These are phyloP conservation scores for Emydomyces testavorans DNA, from an alignment of 2,329 filamentous ascomycete genomes.

Conservation along the genomic window DNA sequence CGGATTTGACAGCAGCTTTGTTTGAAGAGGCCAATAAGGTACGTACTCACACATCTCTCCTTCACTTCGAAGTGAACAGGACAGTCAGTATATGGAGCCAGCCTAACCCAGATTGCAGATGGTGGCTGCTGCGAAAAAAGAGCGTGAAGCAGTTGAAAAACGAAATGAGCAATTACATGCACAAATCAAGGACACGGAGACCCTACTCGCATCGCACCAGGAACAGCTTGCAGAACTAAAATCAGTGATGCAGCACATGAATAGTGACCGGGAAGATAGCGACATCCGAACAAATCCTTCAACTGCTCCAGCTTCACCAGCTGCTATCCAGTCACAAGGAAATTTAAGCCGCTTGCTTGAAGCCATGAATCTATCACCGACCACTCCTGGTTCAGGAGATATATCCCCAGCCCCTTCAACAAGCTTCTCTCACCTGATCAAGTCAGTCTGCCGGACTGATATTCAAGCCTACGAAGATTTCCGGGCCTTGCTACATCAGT, in stretches of 20 bases:
- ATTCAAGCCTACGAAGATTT: constrained; percentile 77
- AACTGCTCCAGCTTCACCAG: constrained; percentile 68
- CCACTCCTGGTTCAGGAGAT: constrained; percentile 40
- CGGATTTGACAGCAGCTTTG: constrained; percentile 79
- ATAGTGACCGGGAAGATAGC: constrained; percentile 54
- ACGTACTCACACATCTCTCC: no score
- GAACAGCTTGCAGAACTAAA: constrained; percentile 90
- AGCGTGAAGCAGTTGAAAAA: constrained; percentile 68
- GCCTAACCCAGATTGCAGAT: constrained; percentile 43
- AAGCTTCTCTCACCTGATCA: constrained; percentile 71
- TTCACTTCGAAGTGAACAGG: not conserved
- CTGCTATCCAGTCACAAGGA: constrained; percentile 43
- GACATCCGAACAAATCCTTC: constrained; percentile 55
- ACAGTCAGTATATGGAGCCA: not conserved
- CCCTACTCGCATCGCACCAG: constrained; percentile 75
- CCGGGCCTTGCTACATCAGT: constrained; percentile 58
- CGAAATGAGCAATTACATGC: constrained; percentile 79
- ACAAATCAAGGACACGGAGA: constrained; percentile 77
- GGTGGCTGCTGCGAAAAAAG: constrained; percentile 79
- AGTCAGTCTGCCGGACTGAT: constrained; percentile 73
- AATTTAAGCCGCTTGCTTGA: constrained; percentile 50
- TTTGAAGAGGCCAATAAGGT: constrained; percentile 94
- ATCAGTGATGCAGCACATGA: constrained; percentile 79
- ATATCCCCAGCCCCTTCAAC: constrained; percentile 51
- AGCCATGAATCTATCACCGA: constrained; percentile 42